Conservation (phyloP, 345 rosid genomes). For the Eucalyptus rudis region DNA sequence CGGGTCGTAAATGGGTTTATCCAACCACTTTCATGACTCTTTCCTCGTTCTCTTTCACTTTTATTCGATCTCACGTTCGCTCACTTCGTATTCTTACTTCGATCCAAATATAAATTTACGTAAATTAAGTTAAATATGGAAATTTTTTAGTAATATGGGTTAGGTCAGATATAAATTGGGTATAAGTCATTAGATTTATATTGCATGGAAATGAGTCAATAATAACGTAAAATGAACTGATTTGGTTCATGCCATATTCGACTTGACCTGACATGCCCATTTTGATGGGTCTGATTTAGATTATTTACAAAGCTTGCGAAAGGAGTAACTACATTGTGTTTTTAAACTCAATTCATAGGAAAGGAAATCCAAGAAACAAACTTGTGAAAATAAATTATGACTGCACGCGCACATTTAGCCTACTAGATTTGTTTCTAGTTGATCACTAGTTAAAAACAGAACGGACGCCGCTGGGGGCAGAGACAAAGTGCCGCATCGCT, state of each 20-base stretch:
- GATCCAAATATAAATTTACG: fast-evolving
- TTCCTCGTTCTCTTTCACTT: fast-evolving
- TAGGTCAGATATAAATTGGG: fast-evolving
- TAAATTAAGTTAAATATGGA: no score
- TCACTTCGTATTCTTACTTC: no score
- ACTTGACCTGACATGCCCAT: fast-evolving
- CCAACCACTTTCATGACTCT: no score
- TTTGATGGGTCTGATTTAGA: background rate
- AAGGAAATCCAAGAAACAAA: background rate
- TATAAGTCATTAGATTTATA: no score
- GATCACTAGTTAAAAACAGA: background rate
- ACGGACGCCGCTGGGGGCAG: background rate
- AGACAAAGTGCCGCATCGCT: no score
- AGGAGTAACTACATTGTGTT: background rate
- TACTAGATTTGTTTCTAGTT: background rate
- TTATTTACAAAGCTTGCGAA: background rate
- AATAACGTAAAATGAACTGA: fast-evolving
- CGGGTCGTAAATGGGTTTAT: fast-evolving
- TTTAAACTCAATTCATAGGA: background rate
- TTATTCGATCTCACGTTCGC: fast-evolving
- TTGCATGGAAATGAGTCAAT: fast-evolving
- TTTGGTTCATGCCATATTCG: fast-evolving
- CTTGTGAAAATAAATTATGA: background rate
- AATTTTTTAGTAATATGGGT: fast-evolving
- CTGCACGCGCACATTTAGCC: background rate